A percentile compares a stretch with the other conserved stretches of the same genome.
phyloP scores from a whole-genome alignment of 2,329 filamentous ascomycete genomes.

The Sphaerostilbella broomeana region DNA sequence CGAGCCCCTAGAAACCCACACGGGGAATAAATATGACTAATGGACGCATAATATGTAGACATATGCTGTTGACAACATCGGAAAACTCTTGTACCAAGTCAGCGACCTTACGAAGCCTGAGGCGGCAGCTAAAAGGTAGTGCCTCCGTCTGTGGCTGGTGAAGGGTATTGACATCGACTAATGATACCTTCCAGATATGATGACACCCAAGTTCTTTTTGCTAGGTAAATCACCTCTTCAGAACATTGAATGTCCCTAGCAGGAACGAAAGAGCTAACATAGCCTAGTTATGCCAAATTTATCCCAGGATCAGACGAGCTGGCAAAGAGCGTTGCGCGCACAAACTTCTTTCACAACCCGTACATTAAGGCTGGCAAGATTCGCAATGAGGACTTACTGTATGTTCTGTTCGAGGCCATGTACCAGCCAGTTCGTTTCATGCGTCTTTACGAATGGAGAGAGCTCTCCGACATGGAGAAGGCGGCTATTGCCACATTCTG shows the following conservation, averaged over 20 bases:
- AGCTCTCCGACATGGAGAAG: slow-evolving; percentile 57
- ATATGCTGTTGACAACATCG: slow-evolving; percentile 34
- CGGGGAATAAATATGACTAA: not conserved
- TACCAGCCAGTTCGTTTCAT: slow-evolving; percentile 60
- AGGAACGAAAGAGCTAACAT: too few species aligned
- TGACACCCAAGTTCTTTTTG: slow-evolving; percentile 33
- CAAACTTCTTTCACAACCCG: slow-evolving; percentile 34
- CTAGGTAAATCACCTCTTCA: slow-evolving; percentile 24
- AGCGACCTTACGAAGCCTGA: slow-evolving; percentile 29
- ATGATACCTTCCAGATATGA: slow-evolving; percentile 29
- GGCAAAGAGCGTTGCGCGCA: slow-evolving; percentile 32
- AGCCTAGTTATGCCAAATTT: slow-evolving; percentile 25
- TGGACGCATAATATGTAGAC: slow-evolving; percentile 26
- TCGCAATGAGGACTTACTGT: slow-evolving; percentile 32
- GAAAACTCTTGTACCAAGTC: slow-evolving; percentile 29
- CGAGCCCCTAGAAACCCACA: too few species aligned
- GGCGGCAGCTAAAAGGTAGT: slow-evolving; percentile 31
- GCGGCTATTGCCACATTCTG: slow-evolving; percentile 64
- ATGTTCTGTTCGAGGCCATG: slow-evolving; percentile 51
- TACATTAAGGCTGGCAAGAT: slow-evolving; percentile 32
- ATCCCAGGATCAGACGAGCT: slow-evolving; percentile 23
- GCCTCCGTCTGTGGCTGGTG: not conserved
- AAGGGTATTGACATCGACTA: not conserved
- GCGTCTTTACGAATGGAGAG: slow-evolving; percentile 62
- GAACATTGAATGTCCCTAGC: too few species aligned